Percentiles rank a stretch among this genome's conserved stretches.
Evolutionary conservation across 345 rosid species (phyloP).

Genomic region (Corchorus olitorius): DNA sequence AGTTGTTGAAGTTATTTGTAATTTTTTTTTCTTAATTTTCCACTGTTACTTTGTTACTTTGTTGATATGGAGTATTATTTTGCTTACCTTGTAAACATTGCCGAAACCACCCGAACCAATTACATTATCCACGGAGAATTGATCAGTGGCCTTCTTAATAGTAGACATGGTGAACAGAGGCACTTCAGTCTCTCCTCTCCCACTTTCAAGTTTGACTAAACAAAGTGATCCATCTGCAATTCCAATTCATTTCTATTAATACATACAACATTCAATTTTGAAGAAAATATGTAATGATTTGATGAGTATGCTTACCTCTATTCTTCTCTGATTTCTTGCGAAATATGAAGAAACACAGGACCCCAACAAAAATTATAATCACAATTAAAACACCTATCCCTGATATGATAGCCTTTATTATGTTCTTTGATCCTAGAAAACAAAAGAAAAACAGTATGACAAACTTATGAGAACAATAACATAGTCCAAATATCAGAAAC

Average conservation of each 20-base stretch:
- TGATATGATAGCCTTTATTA: not conserved
- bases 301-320: not conserved
- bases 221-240: not conserved
- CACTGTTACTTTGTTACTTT: too few relatives aligned
- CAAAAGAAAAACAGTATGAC: not conserved
- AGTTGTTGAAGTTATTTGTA: too few relatives aligned
- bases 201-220: not conserved
- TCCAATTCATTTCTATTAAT: not conserved
- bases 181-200: conserved; percentile 5
- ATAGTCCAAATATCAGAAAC: not conserved
- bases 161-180: not conserved
- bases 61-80: too few relatives aligned
- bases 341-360: not conserved
- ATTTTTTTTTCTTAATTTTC: too few relatives aligned
- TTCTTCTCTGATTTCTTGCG: conserved; percentile 10
- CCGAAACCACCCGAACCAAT: not conserved
- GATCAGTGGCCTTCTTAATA: not conserved
- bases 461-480: not conserved
- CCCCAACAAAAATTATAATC: not conserved
- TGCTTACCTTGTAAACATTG: too few relatives aligned
- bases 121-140: not conserved
- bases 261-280: not conserved
- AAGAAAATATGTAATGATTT: not conserved
- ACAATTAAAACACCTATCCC: not conserved
- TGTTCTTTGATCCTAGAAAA: conserved; percentile 5